phyloP scores from a whole-genome alignment of 495 filamentous ascomycete species.

The Symbiotaphrina buchneri region DNA sequence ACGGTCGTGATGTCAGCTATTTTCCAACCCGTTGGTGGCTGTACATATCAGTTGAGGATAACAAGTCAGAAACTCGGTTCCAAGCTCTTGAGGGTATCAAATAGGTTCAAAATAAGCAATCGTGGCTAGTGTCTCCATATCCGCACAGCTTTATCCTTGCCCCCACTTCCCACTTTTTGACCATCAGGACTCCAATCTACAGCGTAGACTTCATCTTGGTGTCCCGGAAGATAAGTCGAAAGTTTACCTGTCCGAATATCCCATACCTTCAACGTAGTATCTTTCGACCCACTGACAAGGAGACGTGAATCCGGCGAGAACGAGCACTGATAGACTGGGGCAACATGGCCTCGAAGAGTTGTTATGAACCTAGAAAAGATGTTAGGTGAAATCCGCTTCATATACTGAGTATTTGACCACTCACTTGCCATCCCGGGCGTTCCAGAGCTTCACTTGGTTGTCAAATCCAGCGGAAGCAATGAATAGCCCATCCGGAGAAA shows the following conservation, averaged over 20 bases:
- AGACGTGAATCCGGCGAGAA: conserved; percentile 80
- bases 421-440: conserved; percentile 39
- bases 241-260: conserved; percentile 69
- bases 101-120: too few species aligned
- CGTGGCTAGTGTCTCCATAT: conserved; percentile 73
- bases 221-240: conserved; percentile 58
- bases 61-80: too few species aligned
- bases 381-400: background rate
- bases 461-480: conserved; percentile 85
- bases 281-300: conserved; percentile 68
- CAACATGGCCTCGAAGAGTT: conserved; percentile 80
- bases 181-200: conserved; percentile 87
- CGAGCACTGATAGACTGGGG: conserved; percentile 71
- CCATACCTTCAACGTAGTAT: conserved; percentile 91
- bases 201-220: conserved; percentile 86
- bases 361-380: conserved; percentile 41
- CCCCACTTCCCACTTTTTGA: conserved; percentile 64
- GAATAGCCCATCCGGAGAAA: conserved; percentile 67
- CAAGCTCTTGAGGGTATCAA: too few species aligned
- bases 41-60: too few species aligned
- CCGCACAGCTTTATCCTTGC: conserved; percentile 77
- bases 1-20: too few species aligned
- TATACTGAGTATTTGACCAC: conserved; percentile 7
- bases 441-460: conserved; percentile 82
- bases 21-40: too few species aligned